Base-by-base conservation (phyloP, 2,329 filamentous ascomycete genomes). In the Ascochyta lentis region DNA sequence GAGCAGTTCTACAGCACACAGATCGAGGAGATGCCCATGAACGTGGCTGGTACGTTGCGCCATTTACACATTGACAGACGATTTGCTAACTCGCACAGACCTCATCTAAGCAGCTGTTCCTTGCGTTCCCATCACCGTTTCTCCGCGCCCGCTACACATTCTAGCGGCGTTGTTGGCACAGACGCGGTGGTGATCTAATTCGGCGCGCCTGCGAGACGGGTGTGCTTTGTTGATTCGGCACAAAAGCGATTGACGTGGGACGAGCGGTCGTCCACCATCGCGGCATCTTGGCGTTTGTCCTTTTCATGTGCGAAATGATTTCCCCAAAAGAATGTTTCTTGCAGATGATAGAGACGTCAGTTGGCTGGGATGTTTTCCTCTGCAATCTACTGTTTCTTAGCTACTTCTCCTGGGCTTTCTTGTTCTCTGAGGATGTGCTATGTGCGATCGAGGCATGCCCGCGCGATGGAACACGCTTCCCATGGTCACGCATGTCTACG, bases 1-100 rank as follows among this genome's bases (percentile, higher is more conserved):
- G 95, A 99, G 82, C 92, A 97, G 84, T 99, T 98, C 87, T 99
- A 99, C 89, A 96, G 92, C 87, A 99, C 95, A 80, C 95, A 99
- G 85, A 98, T 99, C 70, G 95, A 99, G 84, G 95, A 99, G 87
- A 99, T 99, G 95, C 95, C 95, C 76, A 98, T 99, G 95, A 89
- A 89, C 80, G 87, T 89, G 79, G 84, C 85, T 76, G 83, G 82
- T 84, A 81, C 75, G 83, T 79, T 23, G n/a, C 31, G 8, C 15
- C 16, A 26, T 16, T 26, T 16, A 2, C 10, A 15, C 10, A 34
- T 13, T 15, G 4, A 33, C 9, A 29, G 8, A 40, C 15, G 13
- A 37, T 24, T 13, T 34, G 23, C 64, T 70, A 61, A 71, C 56
- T 7, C 23, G 31, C 10, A 19, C 54, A 74, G 72, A 77, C 60